Conservation (phyloP, 495 filamentous ascomycete species). For the Filosporella fistucella region DNA sequence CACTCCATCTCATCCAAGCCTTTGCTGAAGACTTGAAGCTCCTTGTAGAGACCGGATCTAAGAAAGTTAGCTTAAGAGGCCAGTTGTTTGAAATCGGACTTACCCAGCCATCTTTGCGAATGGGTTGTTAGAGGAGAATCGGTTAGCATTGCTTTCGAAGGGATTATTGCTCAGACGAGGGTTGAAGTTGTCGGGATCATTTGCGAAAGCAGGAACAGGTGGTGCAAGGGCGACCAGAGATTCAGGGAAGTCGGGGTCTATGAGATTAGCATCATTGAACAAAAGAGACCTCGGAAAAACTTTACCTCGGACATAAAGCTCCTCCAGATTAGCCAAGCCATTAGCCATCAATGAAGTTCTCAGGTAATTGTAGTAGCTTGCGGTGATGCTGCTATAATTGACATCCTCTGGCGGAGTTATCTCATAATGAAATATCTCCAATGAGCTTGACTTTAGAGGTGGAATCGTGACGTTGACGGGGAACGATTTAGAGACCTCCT, state of each 20-base stretch:
- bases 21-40: constrained; percentile 81
- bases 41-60: constrained; percentile 43
- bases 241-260: constrained; percentile 75
- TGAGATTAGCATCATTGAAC: background rate
- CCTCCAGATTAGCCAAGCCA: constrained; percentile 62
- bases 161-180: constrained; percentile 4
- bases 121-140: constrained; percentile 16
- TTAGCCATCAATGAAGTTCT: constrained; percentile 72
- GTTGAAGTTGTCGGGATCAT: constrained; percentile 14
- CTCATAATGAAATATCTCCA: constrained; percentile 75
- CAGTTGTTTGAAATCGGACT: background rate
- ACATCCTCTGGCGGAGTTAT: constrained; percentile 58
- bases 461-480: constrained; percentile 49
- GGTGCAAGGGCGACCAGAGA: constrained; percentile 59
- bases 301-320: constrained; percentile 69
- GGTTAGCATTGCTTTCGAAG: background rate
- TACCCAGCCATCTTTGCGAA: constrained; percentile 4
- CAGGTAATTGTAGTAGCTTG: constrained; percentile 84
- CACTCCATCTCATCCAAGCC: constrained; percentile 81
- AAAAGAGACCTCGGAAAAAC: background rate
- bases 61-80: background rate
- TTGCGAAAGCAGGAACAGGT: constrained; percentile 47
- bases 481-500: constrained; percentile 63
- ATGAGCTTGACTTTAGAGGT: constrained; percentile 58
- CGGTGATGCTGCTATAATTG: constrained; percentile 51